Percentiles rank a stretch among this genome's conserved stretches.
Conservation (phyloP, 1,139 yeast genomes). For the Keqinozyma sinolaborantium region DNA sequence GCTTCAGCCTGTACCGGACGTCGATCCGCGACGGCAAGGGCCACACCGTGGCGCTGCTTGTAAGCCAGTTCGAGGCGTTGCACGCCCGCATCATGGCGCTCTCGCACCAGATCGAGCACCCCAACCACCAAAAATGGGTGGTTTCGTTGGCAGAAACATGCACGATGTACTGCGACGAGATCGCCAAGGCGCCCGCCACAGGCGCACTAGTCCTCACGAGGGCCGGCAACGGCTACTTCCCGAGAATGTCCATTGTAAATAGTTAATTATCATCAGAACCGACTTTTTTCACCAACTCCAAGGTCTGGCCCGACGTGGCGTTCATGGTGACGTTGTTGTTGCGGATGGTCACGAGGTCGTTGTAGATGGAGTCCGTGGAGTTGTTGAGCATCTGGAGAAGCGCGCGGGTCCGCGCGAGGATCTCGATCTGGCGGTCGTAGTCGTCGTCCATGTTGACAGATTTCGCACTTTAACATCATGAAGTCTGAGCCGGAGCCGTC, state of each 20-base stretch:
- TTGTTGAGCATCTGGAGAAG: slow-evolving; percentile 12
- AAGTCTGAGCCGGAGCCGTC: neutral
- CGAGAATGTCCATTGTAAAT: slow-evolving; percentile 21
- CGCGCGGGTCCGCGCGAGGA: slow-evolving; percentile 11
- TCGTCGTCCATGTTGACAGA: neutral
- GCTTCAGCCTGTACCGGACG: slow-evolving; percentile 30
- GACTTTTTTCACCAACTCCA: slow-evolving; percentile 5
- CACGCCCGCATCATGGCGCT: slow-evolving; percentile 8
- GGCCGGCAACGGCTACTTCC: slow-evolving; percentile 41
- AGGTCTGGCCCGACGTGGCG: slow-evolving; percentile 3
- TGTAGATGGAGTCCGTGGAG: slow-evolving; percentile 9
- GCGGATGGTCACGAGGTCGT: slow-evolving; percentile 8
- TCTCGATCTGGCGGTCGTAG: slow-evolving; percentile 7
- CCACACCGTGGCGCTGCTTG: slow-evolving; percentile 8
- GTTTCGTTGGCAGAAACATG: slow-evolving; percentile 23
- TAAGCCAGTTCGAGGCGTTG: slow-evolving; percentile 14
- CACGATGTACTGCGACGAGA: slow-evolving; percentile 17
- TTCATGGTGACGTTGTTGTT: slow-evolving; percentile 9
- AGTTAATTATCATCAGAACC: slow-evolving; percentile 14
- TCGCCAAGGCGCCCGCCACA: too few species aligned
- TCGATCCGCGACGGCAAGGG: slow-evolving; percentile 7
- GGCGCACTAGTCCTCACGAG: slow-evolving; percentile 13
- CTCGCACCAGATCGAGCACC: slow-evolving; percentile 9
- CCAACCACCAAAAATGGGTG: slow-evolving; percentile 16
- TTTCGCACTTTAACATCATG: neutral